Evolutionary conservation across 1,284 basidiomycete species (phyloP).

Genomic region (Xerocomus minutiporus): DNA sequence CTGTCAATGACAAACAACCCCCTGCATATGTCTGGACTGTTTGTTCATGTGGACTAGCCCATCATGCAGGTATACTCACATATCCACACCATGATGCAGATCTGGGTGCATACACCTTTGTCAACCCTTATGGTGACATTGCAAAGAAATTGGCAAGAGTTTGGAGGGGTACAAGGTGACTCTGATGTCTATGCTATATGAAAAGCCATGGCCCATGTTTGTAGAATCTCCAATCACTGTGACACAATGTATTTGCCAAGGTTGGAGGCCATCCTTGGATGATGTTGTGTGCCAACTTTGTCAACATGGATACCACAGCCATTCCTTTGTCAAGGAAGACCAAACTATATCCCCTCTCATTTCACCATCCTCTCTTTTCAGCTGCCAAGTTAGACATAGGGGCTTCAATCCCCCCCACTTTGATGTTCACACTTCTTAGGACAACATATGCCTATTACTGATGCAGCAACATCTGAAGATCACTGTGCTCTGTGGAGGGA

Average conservation of each 20-base stretch:
- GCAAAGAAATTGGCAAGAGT: not conserved
- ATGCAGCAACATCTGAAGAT: not conserved
- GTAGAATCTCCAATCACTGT: not conserved
- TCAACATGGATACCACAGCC: not conserved
- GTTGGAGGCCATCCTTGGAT: not conserved
- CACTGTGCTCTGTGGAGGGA: not conserved
- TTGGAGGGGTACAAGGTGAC: not conserved
- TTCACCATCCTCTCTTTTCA: not conserved
- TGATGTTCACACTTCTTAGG: not conserved
- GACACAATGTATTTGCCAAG: not conserved
- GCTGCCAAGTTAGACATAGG: not conserved
- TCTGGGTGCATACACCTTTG: too few species aligned
- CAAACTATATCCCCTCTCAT: not conserved
- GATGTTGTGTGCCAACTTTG: not conserved
- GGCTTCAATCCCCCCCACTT: not conserved
- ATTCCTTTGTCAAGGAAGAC: not conserved
- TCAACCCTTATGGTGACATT: too few species aligned
- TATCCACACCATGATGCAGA: too few species aligned
- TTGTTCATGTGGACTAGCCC: too few species aligned
- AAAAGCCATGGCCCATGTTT: not conserved
- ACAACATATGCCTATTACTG: not conserved
- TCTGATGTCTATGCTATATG: not conserved
- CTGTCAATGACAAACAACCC: too few species aligned
- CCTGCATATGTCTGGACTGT: too few species aligned
- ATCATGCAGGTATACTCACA: too few species aligned